Evolutionary conservation across 495 filamentous ascomycete genomes (phyloP).

Genomic region (Evernia prunastri): DNA sequence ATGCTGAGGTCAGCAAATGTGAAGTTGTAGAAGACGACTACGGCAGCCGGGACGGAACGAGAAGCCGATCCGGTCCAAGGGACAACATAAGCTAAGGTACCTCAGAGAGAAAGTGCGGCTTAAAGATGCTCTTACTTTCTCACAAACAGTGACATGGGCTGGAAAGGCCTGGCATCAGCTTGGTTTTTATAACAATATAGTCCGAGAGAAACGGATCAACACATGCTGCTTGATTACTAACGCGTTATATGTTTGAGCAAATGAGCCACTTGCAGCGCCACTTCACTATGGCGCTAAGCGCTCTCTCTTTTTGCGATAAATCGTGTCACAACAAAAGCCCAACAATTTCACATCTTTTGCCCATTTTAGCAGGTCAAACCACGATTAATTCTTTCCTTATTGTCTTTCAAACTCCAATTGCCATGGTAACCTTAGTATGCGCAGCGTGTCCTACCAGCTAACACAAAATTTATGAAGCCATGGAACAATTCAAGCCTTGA

Average conservation of each 20-base stretch:
- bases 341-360: background rate
- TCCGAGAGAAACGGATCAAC: no score
- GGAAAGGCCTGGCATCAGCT: no score
- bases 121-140: no score
- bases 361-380: background rate
- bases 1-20: no score
- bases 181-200: no score
- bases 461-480: background rate
- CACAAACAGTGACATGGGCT: no score
- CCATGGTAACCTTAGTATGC: background rate
- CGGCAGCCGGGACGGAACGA: slow-evolving; percentile 6
- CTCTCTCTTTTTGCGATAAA: background rate
- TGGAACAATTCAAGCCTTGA: background rate
- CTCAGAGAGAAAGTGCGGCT: no score
- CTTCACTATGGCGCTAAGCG: background rate
- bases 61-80: background rate
- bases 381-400: background rate
- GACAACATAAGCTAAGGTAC: no score
- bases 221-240: background rate
- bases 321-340: background rate
- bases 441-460: background rate
- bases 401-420: background rate
- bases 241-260: background rate
- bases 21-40: no score
- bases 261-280: background rate